Conservation (phyloP, 164 flowering plant genomes). For the Sedum album region DNA sequence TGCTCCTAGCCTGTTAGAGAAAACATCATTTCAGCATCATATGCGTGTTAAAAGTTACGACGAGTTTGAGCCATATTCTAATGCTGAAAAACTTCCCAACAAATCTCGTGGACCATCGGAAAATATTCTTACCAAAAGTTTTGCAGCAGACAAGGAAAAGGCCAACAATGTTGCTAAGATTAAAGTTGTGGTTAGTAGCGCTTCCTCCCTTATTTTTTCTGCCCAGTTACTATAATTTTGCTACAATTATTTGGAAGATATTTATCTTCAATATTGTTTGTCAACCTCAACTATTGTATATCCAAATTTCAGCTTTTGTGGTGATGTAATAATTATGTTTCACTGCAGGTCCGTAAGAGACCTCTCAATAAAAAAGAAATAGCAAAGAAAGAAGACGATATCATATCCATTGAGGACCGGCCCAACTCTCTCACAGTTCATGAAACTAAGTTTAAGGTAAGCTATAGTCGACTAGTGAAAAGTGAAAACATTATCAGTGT, state of each 20-base stretch:
- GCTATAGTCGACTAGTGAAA: neutral
- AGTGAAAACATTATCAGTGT: too few species aligned
- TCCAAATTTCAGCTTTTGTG: neutral
- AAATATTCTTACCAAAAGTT: constrained; percentile 27
- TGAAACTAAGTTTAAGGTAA: constrained; percentile 7
- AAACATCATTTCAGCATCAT: constrained; percentile 28
- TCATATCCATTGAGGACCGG: constrained; percentile 3
- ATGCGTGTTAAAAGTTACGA: constrained; percentile 61
- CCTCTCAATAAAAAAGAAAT: constrained; percentile 9
- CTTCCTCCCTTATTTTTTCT: neutral
- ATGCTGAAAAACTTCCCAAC: constrained; percentile 28
- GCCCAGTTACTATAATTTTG: neutral
- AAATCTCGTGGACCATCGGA: constrained; percentile 36
- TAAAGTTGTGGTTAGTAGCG: constrained; percentile 40
- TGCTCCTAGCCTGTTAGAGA: constrained; percentile 34
- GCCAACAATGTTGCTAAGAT: constrained; percentile 41
- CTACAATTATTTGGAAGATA: too few species aligned
- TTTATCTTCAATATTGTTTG: neutral
- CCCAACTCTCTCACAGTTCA: constrained; percentile 6
- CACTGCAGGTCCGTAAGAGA: constrained; percentile 10
- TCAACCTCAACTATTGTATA: neutral
- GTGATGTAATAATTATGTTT: neutral
- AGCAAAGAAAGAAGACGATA: constrained; percentile 6
- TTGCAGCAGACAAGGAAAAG: constrained; percentile 33
- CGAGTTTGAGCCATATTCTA: constrained; percentile 51